phyloP scores from a whole-genome alignment of 1,284 basidiomycete genomes.

The Microbotryum saponariae region DNA sequence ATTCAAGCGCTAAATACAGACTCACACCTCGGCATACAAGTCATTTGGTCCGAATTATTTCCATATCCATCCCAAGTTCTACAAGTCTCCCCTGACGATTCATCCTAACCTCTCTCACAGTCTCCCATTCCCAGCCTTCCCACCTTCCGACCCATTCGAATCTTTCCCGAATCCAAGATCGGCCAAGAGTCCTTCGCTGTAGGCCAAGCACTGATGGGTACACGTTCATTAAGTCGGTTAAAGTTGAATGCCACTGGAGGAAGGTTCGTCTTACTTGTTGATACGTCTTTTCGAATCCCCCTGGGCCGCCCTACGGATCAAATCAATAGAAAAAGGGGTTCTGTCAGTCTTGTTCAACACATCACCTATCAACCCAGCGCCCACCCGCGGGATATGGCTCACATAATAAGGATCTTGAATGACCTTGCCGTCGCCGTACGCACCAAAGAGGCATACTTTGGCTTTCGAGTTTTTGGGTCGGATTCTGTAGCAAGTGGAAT shows the following conservation, averaged over 20 bases:
- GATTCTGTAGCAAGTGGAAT: background rate
- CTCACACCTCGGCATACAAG: no score
- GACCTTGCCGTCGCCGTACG: constrained; percentile 26
- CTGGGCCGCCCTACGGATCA: constrained; percentile 7
- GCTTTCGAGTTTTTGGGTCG: constrained; percentile 18
- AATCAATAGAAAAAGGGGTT: background rate
- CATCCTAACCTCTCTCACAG: no score
- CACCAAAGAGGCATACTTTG: constrained; percentile 30
- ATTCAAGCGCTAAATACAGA: no score
- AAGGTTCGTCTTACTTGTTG: background rate
- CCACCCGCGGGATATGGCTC: background rate
- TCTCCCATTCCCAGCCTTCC: background rate
- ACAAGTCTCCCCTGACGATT: no score
- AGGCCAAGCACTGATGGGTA: constrained; percentile 21
- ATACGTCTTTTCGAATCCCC: constrained; percentile 32
- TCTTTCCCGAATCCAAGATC: constrained; percentile 19
- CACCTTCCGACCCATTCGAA: background rate
- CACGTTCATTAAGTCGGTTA: no score
- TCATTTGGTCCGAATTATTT: no score
- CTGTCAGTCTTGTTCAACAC: no score
- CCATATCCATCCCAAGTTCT: no score
- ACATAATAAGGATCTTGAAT: constrained; percentile 34
- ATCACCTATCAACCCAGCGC: no score
- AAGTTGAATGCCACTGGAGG: no score
- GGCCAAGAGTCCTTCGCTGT: constrained; percentile 26